phyloP scores from a whole-genome alignment of 768 basidiomycete genomes.

The Paxillus ammoniavirescens region DNA sequence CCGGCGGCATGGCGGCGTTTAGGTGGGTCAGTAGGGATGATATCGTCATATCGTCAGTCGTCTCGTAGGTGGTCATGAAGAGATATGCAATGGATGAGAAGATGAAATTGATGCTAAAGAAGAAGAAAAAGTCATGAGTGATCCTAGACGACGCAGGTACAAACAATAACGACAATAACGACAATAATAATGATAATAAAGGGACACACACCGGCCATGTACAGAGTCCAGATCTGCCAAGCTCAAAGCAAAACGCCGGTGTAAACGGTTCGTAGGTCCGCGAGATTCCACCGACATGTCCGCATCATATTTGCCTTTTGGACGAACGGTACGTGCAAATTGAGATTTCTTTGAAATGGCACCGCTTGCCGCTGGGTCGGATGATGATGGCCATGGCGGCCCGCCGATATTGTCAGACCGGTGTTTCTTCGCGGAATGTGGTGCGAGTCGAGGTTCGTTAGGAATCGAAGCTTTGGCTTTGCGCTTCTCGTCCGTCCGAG shows the following conservation, averaged over 20 bases:
- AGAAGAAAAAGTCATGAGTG: too few relatives aligned
- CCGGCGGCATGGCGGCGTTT: conserved; percentile 72
- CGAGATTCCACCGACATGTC: conserved; percentile 21
- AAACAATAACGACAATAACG: neutral
- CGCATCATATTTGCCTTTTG: conserved; percentile 23
- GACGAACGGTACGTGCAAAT: conserved; percentile 24
- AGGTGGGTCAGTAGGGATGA: conserved; percentile 68
- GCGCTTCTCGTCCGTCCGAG: conserved; percentile 23
- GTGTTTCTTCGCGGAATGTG: conserved; percentile 23
- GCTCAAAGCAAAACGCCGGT: conserved; percentile 26
- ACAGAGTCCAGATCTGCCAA: conserved; percentile 61
- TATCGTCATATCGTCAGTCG: conserved; percentile 66
- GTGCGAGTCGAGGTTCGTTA: conserved; percentile 16
- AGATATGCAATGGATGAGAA: conserved; percentile 60
- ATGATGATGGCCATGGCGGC: conserved; percentile 21
- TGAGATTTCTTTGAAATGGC: conserved; percentile 21
- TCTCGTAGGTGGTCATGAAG: conserved; percentile 65
- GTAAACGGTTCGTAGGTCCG: conserved; percentile 17
- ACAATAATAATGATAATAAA: neutral
- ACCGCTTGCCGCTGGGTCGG: conserved; percentile 13
- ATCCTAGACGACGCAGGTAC: too few relatives aligned
- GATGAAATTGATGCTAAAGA: conserved; percentile 55
- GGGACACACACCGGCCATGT: conserved; percentile 53
- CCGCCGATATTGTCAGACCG: conserved; percentile 14
- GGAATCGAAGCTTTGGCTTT: conserved; percentile 22